These are phyloP conservation scores for Hydnomerulius pinastri DNA, from an alignment of 768 basidiomycete species.

Conservation along the genomic window DNA sequence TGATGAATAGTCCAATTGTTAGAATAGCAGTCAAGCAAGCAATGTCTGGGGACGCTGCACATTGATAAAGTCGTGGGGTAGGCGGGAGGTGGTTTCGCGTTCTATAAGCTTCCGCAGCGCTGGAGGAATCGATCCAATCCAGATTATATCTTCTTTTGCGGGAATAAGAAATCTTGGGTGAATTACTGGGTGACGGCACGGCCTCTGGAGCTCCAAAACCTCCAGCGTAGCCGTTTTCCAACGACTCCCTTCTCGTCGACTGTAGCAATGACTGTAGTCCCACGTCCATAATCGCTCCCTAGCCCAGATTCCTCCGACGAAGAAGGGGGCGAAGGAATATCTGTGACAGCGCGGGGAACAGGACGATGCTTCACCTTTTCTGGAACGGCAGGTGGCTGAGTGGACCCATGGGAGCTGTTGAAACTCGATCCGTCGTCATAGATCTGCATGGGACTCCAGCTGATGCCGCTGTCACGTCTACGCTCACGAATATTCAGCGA, in stretches of 20 bases:
- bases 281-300: background rate
- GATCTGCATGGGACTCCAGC: constrained; percentile 2
- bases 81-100: no score
- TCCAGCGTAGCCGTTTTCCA: background rate
- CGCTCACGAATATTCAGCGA: constrained; percentile 2
- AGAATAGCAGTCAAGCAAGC: no score
- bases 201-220: constrained; percentile 3
- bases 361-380: background rate
- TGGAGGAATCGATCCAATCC: no score
- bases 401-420: background rate
- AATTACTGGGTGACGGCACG: background rate
- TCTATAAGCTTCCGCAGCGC: no score
- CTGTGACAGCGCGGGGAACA: background rate
- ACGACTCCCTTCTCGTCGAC: background rate
- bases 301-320: constrained; percentile 27
- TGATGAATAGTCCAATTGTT: no score
- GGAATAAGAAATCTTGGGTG: no score
- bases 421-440: background rate
- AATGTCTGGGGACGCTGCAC: no score
- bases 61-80: no score
- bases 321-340: constrained; percentile 32
- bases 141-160: no score
- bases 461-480: background rate
- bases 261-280: background rate
- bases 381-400: constrained; percentile 1